phyloP scores from a whole-genome alignment of 2,329 filamentous ascomycete genomes.

The Uncinocarpus reesii region DNA sequence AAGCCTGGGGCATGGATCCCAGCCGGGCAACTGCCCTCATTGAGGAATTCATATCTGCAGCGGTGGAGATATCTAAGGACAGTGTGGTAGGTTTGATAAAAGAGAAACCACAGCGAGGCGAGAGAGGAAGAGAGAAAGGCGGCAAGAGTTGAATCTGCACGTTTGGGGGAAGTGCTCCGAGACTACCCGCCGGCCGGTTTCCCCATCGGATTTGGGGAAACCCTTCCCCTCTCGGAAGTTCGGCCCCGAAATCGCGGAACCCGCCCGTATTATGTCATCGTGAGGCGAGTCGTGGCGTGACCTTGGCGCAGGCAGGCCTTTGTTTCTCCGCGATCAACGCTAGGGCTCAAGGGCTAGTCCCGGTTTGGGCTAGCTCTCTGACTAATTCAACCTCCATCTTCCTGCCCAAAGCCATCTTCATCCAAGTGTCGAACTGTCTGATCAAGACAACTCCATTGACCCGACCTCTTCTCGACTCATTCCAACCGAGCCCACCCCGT shows the following conservation, averaged over 20 bases:
- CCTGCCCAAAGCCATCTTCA: too few relatives aligned
- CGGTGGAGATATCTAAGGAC: neutral
- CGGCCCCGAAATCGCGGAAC: neutral
- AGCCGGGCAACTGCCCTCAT: constrained; percentile 23
- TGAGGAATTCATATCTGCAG: constrained; percentile 19
- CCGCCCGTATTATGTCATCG: neutral
- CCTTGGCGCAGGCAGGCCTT: too few relatives aligned
- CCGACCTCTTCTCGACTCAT: too few relatives aligned
- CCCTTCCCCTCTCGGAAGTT: neutral
- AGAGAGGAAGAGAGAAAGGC: neutral
- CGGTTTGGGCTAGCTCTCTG: too few relatives aligned
- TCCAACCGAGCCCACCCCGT: too few relatives aligned
- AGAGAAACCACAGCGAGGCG: neutral
- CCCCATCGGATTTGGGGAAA: neutral
- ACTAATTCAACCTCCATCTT: too few relatives aligned
- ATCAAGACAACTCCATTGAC: too few relatives aligned
- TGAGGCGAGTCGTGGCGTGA: too few relatives aligned
- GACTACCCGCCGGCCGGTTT: neutral
- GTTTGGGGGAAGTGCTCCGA: neutral
- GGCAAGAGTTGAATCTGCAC: constrained; percentile 2
- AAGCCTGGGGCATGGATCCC: constrained; percentile 16
- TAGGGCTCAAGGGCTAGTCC: too few relatives aligned
- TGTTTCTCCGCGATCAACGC: too few relatives aligned
- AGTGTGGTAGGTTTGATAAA: neutral
- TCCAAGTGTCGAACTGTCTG: too few relatives aligned